Base-by-base conservation (phyloP, 495 filamentous ascomycete genomes). In the Staphylotrichum longicolle region DNA sequence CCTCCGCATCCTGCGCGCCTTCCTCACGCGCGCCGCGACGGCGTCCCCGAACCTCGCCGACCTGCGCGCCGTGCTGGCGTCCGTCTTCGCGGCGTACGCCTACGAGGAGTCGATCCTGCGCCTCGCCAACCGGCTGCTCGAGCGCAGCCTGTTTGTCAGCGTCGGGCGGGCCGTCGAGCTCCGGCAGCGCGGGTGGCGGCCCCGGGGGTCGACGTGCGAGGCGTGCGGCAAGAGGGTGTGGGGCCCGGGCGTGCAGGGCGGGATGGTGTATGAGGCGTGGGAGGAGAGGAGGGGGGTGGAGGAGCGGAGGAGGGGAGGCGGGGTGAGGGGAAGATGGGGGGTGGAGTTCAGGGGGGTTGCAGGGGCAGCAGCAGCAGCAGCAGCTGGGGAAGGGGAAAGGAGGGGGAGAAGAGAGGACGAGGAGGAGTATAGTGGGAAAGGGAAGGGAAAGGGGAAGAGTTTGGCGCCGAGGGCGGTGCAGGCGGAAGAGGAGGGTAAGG, bases 41-140 rank as follows among this genome's bases (percentile, higher is more conserved):
- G 86, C 88, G 33, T 96, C 93, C 3, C 91, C 94, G 0, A 93
- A 88, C 33, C 83, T 98, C 1, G 86, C 89, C 5, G 92, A 98
- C 68, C 80, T 98, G 11, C 88, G 95, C 32, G 81, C 84, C 46
- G 92, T 97, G 2, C 82, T 98, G 3, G 79, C 85, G 2, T 91
- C 90, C 7, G 91, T 98, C 49, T 98, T 98, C 73, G 87, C 93
- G 2, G 93, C 95, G 0, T 98, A 98, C 68, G 86, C 91, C 0
- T 96, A 96, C 70, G 95, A 98, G 71, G 87, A 90, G 66, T 90
- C 88, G 4, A 88, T 98, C 11, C 80, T 98, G 20, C 80, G 83
- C 3, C 85, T 98, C 12, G 90, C 95, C 10, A 93, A 92, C 72
- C 83, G 85, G 15, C 84, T 98, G 62, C 78, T 98, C 1, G 93